Evolutionary conservation across 108 stramenopile genomes (phyloP).

Genomic region (Nannochloropsis gaditana): DNA sequence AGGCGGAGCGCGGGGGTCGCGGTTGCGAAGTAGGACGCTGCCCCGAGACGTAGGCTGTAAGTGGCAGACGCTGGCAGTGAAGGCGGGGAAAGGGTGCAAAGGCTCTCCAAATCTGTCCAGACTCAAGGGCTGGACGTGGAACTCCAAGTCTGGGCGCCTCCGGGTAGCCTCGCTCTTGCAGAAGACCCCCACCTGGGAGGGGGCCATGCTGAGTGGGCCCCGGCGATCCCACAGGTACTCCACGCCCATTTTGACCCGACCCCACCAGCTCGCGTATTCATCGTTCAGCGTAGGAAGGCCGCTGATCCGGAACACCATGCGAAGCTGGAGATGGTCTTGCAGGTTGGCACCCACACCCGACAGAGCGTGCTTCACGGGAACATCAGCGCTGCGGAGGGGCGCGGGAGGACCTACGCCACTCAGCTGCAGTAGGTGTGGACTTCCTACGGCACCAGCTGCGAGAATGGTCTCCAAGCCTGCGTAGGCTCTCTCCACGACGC

Average conservation of each 20-base stretch:
- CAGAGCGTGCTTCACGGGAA: constrained; percentile 29
- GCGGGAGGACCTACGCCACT: constrained; percentile 47
- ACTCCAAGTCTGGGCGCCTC: neutral
- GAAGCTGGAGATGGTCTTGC: constrained; percentile 44
- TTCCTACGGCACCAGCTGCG: constrained; percentile 42
- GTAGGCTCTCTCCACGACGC: neutral
- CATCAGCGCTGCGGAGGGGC: constrained; percentile 20
- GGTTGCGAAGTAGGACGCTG: neutral
- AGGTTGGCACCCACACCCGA: constrained; percentile 53
- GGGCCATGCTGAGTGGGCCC: constrained; percentile 7
- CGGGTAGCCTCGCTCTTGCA: neutral
- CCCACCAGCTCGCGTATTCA: neutral
- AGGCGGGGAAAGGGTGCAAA: constrained; percentile 13
- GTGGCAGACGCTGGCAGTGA: constrained; percentile 20
- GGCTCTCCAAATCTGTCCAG: neutral
- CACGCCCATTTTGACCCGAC: constrained; percentile 16
- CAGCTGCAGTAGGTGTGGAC: constrained; percentile 47
- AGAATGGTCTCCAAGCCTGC: constrained; percentile 40
- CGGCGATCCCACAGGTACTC: neutral
- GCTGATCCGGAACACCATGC: neutral
- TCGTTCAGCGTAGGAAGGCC: neutral
- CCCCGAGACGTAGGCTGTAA: neutral
- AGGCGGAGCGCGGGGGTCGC: neutral
- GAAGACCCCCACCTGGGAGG: constrained; percentile 15
- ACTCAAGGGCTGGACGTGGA: constrained; percentile 18